A percentile compares a stretch with the other conserved stretches of the same genome.
These are phyloP conservation scores for Niveomyces coronatus DNA, from an alignment of 2,329 filamentous ascomycete genomes.

Conservation along the genomic window DNA sequence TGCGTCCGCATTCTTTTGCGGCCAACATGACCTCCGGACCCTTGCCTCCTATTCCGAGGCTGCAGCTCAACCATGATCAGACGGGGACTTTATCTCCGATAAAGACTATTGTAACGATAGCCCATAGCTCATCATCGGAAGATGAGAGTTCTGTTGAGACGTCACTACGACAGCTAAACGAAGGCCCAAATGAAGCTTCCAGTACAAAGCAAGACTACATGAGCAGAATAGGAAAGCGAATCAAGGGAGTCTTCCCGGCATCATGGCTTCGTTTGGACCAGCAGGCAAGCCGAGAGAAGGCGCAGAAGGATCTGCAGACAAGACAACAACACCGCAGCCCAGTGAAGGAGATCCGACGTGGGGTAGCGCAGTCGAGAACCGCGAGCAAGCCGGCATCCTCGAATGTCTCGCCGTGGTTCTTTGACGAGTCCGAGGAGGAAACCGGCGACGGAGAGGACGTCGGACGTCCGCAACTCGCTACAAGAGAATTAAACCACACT, in stretches of 20 bases:
- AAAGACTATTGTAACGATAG: conserved; percentile 3
- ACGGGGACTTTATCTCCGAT: neutral
- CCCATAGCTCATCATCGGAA: neutral
- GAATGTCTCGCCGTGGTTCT: conserved; percentile 26
- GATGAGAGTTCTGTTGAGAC: neutral
- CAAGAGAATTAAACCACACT: conserved; percentile 16
- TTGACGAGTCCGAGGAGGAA: conserved; percentile 39
- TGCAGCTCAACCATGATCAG: conserved; percentile 1
- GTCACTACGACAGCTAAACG: conserved; percentile 4
- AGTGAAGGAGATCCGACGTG: conserved; percentile 32
- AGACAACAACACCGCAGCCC: conserved; percentile 24
- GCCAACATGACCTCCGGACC: neutral
- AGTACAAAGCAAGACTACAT: conserved; percentile 31
- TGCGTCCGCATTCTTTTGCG: neutral
- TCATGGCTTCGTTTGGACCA: conserved; percentile 55
- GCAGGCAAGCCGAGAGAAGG: conserved; percentile 24
- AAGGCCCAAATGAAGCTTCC: conserved; percentile 21
- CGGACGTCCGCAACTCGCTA: conserved; percentile 12
- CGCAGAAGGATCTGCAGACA: conserved; percentile 18
- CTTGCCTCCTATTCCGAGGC: conserved; percentile 6
- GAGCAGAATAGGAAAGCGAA: conserved; percentile 32
- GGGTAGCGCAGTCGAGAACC: conserved; percentile 37
- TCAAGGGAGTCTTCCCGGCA: conserved; percentile 54
- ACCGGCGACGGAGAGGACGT: too few relatives aligned
- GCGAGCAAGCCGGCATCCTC: conserved; percentile 16